Evolutionary conservation across 371 early-diverging fungal species (phyloP).

Genomic region (Mortierella sp.): DNA sequence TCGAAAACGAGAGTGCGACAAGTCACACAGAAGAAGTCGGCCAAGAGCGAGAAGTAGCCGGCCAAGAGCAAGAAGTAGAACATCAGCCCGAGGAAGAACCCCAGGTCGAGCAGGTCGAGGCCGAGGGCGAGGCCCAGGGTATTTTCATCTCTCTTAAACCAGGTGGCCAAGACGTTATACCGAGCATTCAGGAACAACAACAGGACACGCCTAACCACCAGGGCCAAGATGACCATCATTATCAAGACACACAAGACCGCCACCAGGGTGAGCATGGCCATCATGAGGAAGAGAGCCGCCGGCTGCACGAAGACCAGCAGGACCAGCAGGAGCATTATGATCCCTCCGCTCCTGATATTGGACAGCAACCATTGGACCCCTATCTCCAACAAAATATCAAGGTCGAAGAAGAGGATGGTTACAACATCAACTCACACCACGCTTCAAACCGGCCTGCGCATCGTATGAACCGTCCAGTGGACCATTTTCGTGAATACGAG

Average conservation of each 20-base stretch:
- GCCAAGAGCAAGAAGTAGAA: neutral
- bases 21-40: neutral
- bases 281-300: neutral
- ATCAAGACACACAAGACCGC: neutral
- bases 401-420: neutral
- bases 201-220: constrained; percentile 6
- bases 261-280: neutral
- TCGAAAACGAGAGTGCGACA: constrained; percentile 2
- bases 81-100: neutral
- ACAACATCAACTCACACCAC: neutral
- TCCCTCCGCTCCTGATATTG: constrained; percentile 2
- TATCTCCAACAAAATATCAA: constrained; percentile 13
- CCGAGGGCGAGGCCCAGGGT: neutral
- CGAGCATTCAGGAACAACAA: neutral
- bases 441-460: neutral
- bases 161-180: neutral
- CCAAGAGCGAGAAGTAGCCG: neutral
- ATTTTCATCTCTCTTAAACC: constrained; percentile 10
- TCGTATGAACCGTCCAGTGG: constrained; percentile 9
- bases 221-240: neutral
- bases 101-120: neutral
- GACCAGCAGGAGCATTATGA: constrained; percentile 1
- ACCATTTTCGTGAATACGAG: constrained; percentile 9
- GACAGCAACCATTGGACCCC: neutral
- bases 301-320: neutral